These are phyloP conservation scores for Leptoxyphium fumago DNA, from an alignment of 2,329 filamentous ascomycete species.

Conservation along the genomic window DNA sequence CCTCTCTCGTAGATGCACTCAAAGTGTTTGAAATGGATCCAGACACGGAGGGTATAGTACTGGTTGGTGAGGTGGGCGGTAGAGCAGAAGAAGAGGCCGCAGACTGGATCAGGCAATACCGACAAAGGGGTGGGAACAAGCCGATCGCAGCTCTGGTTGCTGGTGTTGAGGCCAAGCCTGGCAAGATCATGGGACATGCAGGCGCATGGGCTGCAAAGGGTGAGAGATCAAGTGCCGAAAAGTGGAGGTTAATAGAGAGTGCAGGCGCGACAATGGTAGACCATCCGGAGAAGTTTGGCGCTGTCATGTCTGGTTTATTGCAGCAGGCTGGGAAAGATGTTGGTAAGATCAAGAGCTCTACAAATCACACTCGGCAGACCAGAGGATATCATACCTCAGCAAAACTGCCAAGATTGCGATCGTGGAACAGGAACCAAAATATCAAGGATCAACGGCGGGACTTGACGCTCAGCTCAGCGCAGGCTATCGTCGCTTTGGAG, in stretches of 20 bases:
- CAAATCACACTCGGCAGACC: constrained; percentile 27
- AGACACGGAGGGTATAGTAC: constrained; percentile 55
- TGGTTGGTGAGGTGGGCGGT: constrained; percentile 61
- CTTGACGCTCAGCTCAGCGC: constrained; percentile 13
- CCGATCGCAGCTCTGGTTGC: constrained; percentile 60
- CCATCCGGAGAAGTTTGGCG: constrained; percentile 62
- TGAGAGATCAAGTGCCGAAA: constrained; percentile 49
- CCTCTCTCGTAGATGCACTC: constrained; percentile 57
- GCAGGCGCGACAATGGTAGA: constrained; percentile 57
- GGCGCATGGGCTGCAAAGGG: constrained; percentile 56
- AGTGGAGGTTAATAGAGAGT: constrained; percentile 49
- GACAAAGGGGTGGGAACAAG: constrained; percentile 43
- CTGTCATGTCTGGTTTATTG: constrained; percentile 49
- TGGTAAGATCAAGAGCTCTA: constrained; percentile 21
- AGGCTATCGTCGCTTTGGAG: constrained; percentile 12
- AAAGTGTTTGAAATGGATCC: constrained; percentile 50
- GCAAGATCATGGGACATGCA: constrained; percentile 64
- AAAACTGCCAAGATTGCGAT: constrained; percentile 5
- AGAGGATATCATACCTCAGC: constrained; percentile 31
- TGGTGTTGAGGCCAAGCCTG: constrained; percentile 47
- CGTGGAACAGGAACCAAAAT: constrained; percentile 7
- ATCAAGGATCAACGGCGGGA: constrained; percentile 12
- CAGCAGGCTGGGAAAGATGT: constrained; percentile 27
- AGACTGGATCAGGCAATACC: constrained; percentile 57
- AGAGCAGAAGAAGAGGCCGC: constrained; percentile 56